These are phyloP conservation scores for Colletotrichum kahawae DNA, from an alignment of 2,329 filamentous ascomycete species.

Conservation along the genomic window DNA sequence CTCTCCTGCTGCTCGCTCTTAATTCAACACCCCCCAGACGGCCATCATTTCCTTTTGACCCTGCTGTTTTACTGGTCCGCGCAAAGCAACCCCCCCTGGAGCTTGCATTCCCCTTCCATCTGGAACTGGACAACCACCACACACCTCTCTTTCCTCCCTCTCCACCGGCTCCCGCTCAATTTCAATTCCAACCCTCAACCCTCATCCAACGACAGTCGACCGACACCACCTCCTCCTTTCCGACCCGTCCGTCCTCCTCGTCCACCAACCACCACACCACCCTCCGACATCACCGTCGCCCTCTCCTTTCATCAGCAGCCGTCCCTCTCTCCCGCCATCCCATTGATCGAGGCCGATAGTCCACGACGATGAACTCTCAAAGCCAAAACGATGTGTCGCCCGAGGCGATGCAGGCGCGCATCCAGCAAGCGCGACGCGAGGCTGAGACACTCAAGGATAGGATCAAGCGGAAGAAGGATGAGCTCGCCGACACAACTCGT, in stretches of 20 bases:
- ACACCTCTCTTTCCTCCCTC: slow-evolving; percentile 23
- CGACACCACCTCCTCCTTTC: slow-evolving; percentile 13
- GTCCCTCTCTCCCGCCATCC: slow-evolving; percentile 14
- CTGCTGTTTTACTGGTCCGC: slow-evolving; percentile 24
- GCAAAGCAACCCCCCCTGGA: slow-evolving; percentile 23
- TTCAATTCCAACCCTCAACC: slow-evolving; percentile 20
- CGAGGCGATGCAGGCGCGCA: slow-evolving; percentile 89
- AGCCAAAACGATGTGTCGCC: slow-evolving; percentile 68
- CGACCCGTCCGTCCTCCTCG: slow-evolving; percentile 17
- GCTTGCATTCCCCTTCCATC: slow-evolving; percentile 26
- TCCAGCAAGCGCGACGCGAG: slow-evolving; percentile 92
- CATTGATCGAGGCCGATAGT: slow-evolving; percentile 7
- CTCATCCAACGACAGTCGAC: slow-evolving; percentile 22
- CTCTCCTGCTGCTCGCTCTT: background rate
- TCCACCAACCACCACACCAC: slow-evolving; percentile 7
- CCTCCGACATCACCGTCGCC: background rate
- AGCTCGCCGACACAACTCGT: slow-evolving; percentile 97
- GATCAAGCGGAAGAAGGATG: slow-evolving; percentile 99
- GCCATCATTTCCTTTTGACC: slow-evolving; percentile 25
- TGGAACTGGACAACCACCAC: slow-evolving; percentile 22
- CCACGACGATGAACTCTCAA: slow-evolving; percentile 59
- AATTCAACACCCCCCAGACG: slow-evolving; percentile 17
- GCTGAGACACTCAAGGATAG: slow-evolving; percentile 97
- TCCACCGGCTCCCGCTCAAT: slow-evolving; percentile 20
- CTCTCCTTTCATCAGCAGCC: background rate